Base-by-base conservation (phyloP, 495 filamentous ascomycete genomes). In the Lasiosphaeria ovina region DNA sequence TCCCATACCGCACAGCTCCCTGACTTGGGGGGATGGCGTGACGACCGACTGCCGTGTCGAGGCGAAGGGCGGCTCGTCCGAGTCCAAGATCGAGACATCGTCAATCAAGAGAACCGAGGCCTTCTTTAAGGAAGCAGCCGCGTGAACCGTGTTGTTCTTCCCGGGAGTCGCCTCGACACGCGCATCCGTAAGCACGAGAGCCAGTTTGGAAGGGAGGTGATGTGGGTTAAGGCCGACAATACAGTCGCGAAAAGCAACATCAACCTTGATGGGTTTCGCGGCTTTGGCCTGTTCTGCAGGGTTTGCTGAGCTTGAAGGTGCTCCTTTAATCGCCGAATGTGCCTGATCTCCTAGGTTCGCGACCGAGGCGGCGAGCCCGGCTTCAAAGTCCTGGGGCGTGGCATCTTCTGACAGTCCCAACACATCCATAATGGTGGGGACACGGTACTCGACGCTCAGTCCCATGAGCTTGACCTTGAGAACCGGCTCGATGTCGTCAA, bases 401-500 rank as follows among this genome's bases (percentile, higher is more conserved):
- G 80, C 79, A 44, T 87, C 81, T n/a, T 86, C 84, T 8, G 79
- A 75, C 1, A 93, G 75, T 3, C 84, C 87, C 40, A 95, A 80
- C 12, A 95, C 76, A 48, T 89, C 89, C 77, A 94, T 89, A 4
- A 97, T 67, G 6, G 88, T 90, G 3, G 90, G 80, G 10, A 97
- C 85, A 7, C 85, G 86, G 72, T 99, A 98, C 62, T 99, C 95
- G 17, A 89, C 66, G 55, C 85, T 86, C 11, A 96, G 55, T 62
- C 93, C 90, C 72, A 87, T 86, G 34, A 97, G 71, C 69, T 95
- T 95, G 60, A 97, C 67, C 70, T 93, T 96, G 56, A 96, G 76
- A 11, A 91, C 87, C 0, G 95, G 92, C 58, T 97, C 93, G 76
- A 95, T 90, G 66, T 97, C 95, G 70, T 97, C 92, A 55, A 99